phyloP scores from a whole-genome alignment of 306 rosid species.

The Alnus rubra region DNA sequence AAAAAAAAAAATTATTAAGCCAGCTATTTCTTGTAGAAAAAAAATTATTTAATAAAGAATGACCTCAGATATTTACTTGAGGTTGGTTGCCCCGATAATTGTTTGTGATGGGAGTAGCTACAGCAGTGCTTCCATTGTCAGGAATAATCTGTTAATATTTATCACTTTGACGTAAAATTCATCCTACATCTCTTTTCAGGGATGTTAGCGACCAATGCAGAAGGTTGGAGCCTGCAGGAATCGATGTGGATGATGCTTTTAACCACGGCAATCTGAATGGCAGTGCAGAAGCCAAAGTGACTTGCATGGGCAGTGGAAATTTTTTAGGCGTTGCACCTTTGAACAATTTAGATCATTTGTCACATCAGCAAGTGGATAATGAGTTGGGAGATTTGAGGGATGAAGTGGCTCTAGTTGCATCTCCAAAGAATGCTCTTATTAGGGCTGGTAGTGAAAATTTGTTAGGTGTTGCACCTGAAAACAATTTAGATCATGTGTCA shows the following conservation, averaged over 20 bases:
- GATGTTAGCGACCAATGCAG: conserved; percentile 12
- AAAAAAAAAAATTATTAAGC: too few species aligned
- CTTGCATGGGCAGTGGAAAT: conserved; percentile 30
- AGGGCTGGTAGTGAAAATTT: conserved; percentile 32
- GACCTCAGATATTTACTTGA: background rate
- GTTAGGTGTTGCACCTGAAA: conserved; percentile 6
- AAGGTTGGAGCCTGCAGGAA: conserved; percentile 19
- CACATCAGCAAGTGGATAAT: conserved; percentile 30
- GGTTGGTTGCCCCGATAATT: background rate
- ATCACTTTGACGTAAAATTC: background rate
- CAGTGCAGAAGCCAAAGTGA: conserved; percentile 31
- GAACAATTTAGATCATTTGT: conserved; percentile 27
- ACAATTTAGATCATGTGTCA: conserved; percentile 8
- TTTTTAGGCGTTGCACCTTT: conserved; percentile 19
- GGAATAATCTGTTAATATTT: background rate
- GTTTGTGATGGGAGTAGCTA: background rate
- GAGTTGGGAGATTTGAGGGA: conserved; percentile 68
- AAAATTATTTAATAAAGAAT: background rate
- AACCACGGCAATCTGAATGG: conserved; percentile 7
- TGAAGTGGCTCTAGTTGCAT: conserved; percentile 41
- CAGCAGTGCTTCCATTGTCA: background rate
- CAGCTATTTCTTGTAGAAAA: background rate
- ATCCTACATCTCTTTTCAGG: conserved; percentile 31
- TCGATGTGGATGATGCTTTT: background rate
- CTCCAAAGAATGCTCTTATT: conserved; percentile 34